Evolutionary conservation across 768 basidiomycete species (phyloP).

Genomic region (Boletus patriciae): DNA sequence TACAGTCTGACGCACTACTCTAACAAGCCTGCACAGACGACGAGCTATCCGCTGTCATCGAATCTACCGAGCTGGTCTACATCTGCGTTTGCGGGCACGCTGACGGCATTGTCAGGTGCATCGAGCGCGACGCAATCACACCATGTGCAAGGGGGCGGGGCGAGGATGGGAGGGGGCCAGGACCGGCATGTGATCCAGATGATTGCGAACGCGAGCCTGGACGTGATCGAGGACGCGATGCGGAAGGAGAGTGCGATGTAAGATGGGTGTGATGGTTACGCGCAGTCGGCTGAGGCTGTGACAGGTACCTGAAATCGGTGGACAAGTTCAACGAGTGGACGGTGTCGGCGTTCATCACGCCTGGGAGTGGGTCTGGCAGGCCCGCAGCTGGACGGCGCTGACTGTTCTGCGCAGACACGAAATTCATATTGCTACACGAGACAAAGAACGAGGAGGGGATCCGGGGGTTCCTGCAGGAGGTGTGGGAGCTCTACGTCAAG

Average conservation of each 20-base stretch:
- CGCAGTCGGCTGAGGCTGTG: conserved; percentile 17
- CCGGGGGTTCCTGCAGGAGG: conserved; percentile 85
- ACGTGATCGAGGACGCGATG: conserved; percentile 93
- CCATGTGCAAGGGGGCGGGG: conserved; percentile 61
- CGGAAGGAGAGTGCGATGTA: conserved; percentile 78
- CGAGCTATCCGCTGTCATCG: conserved; percentile 68
- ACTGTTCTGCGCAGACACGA: conserved; percentile 65
- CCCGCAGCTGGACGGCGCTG: neutral
- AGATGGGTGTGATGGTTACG: conserved; percentile 31
- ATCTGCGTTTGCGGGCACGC: conserved; percentile 85
- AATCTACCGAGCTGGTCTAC: conserved; percentile 91
- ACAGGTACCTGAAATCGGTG: conserved; percentile 91
- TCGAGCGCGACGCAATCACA: conserved; percentile 66
- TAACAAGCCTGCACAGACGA: conserved; percentile 61
- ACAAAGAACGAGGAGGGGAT: conserved; percentile 97
- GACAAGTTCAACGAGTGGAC: conserved; percentile 99
- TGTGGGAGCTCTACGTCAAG: conserved; percentile 98
- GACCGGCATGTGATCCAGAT: conserved; percentile 97
- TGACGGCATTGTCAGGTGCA: conserved; percentile 84
- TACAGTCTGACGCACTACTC: conserved; percentile 84
- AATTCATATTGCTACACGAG: conserved; percentile 93
- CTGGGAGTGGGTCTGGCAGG: conserved; percentile 88
- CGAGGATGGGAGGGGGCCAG: conserved; percentile 75
- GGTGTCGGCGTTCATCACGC: conserved; percentile 93
- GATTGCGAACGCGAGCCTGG: conserved; percentile 96